Evolutionary conservation across 139 green algal species (phyloP).

Genomic region (Tetradesmus lagerheimii): DNA sequence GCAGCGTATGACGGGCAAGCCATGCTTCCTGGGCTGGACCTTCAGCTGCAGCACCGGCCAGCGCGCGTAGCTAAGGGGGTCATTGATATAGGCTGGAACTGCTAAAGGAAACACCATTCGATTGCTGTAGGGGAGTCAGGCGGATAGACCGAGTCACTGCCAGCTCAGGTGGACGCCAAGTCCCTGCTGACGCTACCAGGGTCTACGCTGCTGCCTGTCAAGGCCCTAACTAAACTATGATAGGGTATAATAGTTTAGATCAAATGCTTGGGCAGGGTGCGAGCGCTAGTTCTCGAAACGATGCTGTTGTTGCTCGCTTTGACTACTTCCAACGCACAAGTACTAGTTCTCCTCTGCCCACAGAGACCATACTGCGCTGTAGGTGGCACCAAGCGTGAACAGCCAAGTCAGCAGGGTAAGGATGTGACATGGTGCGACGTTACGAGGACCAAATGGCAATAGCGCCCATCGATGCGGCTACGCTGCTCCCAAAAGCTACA

Average conservation of each 20-base stretch:
- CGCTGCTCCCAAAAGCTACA: not conserved
- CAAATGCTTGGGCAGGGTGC: not conserved
- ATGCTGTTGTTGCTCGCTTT: not conserved
- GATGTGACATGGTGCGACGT: not conserved
- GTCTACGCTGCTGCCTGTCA: not conserved
- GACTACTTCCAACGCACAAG: not conserved
- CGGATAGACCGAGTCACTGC: not conserved
- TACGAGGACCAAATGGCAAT: not conserved
- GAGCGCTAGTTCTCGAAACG: not conserved
- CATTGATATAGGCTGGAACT: conserved; percentile 32
- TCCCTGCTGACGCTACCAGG: not conserved
- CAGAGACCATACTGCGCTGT: not conserved
- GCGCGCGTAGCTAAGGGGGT: not conserved
- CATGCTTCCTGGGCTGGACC: not conserved
- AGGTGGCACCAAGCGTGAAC: not conserved
- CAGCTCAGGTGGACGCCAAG: not conserved
- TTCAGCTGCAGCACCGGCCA: not conserved
- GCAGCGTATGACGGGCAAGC: conserved; percentile 19
- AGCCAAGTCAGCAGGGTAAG: not conserved
- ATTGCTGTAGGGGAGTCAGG: not conserved
- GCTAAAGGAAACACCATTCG: conserved; percentile 34
- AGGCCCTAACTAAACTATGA: not conserved
- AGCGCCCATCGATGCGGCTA: not conserved
- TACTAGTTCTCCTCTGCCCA: not conserved
- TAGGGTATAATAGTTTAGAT: not conserved